Percentiles rank a stretch among this genome's conserved stretches.
These are phyloP conservation scores for Aspergillus amoenus DNA, from an alignment of 2,329 filamentous ascomycete species.

Conservation along the genomic window DNA sequence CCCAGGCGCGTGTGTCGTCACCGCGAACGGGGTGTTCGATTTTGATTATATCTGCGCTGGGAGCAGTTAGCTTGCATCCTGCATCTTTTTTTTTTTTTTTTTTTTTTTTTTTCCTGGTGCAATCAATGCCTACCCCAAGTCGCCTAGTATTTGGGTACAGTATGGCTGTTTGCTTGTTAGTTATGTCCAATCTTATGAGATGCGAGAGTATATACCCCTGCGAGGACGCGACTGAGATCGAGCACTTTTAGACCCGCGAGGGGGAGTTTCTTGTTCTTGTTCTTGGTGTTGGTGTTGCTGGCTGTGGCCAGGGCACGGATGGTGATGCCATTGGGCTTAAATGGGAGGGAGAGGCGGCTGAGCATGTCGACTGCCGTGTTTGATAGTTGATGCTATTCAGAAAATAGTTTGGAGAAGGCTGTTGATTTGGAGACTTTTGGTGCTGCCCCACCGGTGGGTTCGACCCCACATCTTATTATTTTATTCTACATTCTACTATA, in stretches of 20 bases:
- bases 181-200: not conserved
- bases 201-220: constrained; percentile 62
- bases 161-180: constrained; percentile 66
- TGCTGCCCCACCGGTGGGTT: constrained; percentile 1
- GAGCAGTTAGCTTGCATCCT: too few species aligned
- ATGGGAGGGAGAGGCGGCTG: too few species aligned
- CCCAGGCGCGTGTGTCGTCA: constrained; percentile 95
- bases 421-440: not conserved
- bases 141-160: constrained; percentile 93
- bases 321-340: not conserved
- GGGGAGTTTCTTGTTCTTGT: constrained; percentile 53
- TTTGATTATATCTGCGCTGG: constrained; percentile 92
- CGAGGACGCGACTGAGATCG: constrained; percentile 94
- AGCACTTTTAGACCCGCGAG: constrained; percentile 84
- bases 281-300: not conserved
- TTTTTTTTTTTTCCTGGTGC: too few species aligned
- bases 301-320: not conserved
- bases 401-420: not conserved
- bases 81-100: too few species aligned
- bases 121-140: constrained; percentile 73
- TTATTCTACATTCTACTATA: not conserved
- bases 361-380: not conserved
- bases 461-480: not conserved
- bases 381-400: not conserved
- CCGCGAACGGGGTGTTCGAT: constrained; percentile 88